phyloP scores from a whole-genome alignment of 2,329 filamentous ascomycete genomes.

The Alternaria metachromatica region DNA sequence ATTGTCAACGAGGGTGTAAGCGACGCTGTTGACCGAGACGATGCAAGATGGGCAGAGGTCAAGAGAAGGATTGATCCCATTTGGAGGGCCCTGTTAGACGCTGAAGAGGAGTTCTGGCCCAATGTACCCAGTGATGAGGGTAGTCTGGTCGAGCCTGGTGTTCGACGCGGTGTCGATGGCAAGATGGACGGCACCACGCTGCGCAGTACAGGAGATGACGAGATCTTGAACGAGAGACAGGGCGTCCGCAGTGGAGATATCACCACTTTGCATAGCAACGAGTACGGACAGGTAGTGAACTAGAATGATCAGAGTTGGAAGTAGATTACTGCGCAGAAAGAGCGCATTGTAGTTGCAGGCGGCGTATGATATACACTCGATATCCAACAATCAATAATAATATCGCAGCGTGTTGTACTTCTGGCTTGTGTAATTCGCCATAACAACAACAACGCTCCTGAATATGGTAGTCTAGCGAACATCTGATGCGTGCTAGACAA shows the following conservation, averaged over 20 bases:
- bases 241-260: constrained; percentile 4
- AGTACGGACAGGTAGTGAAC: background rate
- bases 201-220: constrained; percentile 2
- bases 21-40: constrained; percentile 26
- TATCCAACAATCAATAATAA: background rate
- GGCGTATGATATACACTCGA: background rate
- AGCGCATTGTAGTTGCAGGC: background rate
- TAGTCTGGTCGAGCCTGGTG: constrained; percentile 10
- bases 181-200: constrained; percentile 12
- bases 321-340: background rate
- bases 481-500: background rate
- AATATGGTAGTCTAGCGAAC: background rate
- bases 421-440: background rate
- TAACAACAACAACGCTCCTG: background rate
- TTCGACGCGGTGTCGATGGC: constrained; percentile 3
- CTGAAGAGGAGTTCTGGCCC: constrained; percentile 46
- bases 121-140: constrained; percentile 13
- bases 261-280: background rate
- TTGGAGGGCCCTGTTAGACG: constrained; percentile 39
- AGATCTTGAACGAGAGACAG: constrained; percentile 1
- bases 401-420: background rate
- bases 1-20: constrained; percentile 60
- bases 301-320: background rate
- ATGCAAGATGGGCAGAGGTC: constrained; percentile 27
- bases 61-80: constrained; percentile 28